Base-by-base conservation (phyloP, 2,329 filamentous ascomycete species). In the Lasiodiplodia theobromae region DNA sequence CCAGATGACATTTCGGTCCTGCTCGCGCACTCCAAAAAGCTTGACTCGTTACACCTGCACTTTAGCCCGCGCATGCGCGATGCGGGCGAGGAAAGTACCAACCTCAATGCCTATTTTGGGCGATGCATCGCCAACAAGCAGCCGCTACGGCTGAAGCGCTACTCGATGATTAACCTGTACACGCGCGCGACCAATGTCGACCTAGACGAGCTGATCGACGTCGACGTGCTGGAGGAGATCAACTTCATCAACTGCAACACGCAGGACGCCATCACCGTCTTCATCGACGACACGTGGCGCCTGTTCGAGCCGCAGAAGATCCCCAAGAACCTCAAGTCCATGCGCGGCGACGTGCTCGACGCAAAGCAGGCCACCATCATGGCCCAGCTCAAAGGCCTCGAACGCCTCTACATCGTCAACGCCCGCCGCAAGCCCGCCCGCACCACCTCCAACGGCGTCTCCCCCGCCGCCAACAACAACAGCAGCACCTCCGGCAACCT, bases 51-150 rank as follows among this genome's bases (percentile, higher is more conserved):
- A 8, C 85, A 81, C 66, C 70, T 90, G 69, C 87, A 90, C 72
- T 90, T 87, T 83, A 87, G 83, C 34, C 86, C 87, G 4, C 85
- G 88, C 1, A 90, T 90, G 86, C 82, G 87, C 28, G 82, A 85
- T 44, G 82, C 79, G 40, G 86, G 86, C 52, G 88, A 90, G 73
- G 84, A 86, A 6, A 87, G 85, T 57, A 82, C 88, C 28, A 83
- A 81, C 56, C 74, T 89, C 5, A 79, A 83, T 66, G 80, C 83
- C 21, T 86, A 87, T 70, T 89, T 90, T 71, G 85, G 86, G 23
- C 86, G 85, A 64, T 85, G 83, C 70, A 76, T 85, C 25, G 77
- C 83, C 3, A 80, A 82, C 1, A 82, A 82, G 58, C 80, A 84
- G 65, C 77, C 77, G 1, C 72, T 89, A 4, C 75, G 76, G 0